Evolutionary conservation across 2,329 filamentous ascomycete species (phyloP).

Genomic region (Knufia petricola): DNA sequence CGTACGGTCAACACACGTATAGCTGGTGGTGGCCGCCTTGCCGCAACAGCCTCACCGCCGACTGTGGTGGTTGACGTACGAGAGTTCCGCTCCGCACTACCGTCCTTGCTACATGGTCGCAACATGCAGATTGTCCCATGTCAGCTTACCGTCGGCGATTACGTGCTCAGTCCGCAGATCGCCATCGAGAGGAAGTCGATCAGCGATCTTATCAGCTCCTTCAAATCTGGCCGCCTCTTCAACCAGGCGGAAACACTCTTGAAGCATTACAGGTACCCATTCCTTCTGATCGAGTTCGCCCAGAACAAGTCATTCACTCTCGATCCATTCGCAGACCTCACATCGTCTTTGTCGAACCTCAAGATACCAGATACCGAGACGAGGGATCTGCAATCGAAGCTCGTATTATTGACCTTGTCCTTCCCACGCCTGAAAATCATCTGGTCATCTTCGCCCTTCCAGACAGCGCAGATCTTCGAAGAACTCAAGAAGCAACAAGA

Average conservation of each 20-base stretch:
- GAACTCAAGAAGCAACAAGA: conserved; percentile 80
- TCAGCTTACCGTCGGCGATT: conserved; percentile 93
- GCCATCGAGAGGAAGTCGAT: conserved; percentile 93
- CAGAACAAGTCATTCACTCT: conserved; percentile 95
- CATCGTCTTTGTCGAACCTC: conserved; percentile 47
- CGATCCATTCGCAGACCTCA: conserved; percentile 58
- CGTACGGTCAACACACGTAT: conserved; percentile 95
- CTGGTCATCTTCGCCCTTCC: conserved; percentile 87
- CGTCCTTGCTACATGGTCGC: conserved; percentile 80
- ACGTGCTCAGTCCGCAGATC: conserved; percentile 81
- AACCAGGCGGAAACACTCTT: conserved; percentile 92
- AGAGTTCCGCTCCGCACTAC: conserved; percentile 87
- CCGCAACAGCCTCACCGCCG: conserved; percentile 76
- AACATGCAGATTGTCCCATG: conserved; percentile 85
- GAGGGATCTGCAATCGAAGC: conserved; percentile 78
- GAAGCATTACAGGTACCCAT: conserved; percentile 76
- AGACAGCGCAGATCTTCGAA: conserved; percentile 95
- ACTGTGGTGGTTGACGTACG: conserved; percentile 91
- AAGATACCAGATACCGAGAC: conserved; percentile 51
- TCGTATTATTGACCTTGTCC: conserved; percentile 83
- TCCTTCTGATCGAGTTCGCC: conserved; percentile 96
- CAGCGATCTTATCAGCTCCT: conserved; percentile 80
- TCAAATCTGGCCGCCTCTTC: conserved; percentile 84
- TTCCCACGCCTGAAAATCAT: conserved; percentile 86
- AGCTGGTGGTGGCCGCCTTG: conserved; percentile 76